Evolutionary conservation across 495 filamentous ascomycete genomes (phyloP).

Genomic region (Daldinia vernicosa): DNA sequence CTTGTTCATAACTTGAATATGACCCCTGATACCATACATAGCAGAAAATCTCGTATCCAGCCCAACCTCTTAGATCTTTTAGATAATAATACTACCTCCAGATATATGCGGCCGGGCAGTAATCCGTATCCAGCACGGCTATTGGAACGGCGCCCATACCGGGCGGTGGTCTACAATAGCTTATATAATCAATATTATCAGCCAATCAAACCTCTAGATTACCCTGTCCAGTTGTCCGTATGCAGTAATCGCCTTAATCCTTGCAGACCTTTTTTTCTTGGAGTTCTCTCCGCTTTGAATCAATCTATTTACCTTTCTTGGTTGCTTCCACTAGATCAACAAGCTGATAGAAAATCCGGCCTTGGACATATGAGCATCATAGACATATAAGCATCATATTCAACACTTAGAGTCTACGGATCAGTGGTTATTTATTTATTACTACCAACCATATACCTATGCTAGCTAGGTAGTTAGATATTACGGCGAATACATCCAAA

Average conservation of each 20-base stretch:
- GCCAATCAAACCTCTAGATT: slow-evolving; percentile 25
- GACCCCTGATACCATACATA: background rate
- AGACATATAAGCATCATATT: background rate
- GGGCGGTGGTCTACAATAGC: background rate
- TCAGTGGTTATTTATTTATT: background rate
- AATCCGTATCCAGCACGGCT: background rate
- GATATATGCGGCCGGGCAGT: background rate
- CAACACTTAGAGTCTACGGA: background rate
- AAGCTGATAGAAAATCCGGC: background rate
- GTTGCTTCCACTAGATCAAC: background rate
- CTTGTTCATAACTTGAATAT: background rate
- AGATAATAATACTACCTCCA: background rate
- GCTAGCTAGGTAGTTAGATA: background rate
- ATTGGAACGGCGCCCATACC: background rate
- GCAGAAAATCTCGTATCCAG: background rate
- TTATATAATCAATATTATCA: background rate
- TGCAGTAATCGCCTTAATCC: slow-evolving; percentile 37
- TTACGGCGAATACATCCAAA: background rate
- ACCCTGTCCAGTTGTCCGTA: slow-evolving; percentile 25
- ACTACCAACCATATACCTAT: background rate
- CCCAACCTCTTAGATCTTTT: background rate
- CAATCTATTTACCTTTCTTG: background rate
- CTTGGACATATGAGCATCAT: background rate
- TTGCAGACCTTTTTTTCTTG: slow-evolving; percentile 7
- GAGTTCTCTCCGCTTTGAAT: slow-evolving; percentile 10